These are phyloP conservation scores for Porodaedalea pini DNA, from an alignment of 1,284 basidiomycete species.

Conservation along the genomic window DNA sequence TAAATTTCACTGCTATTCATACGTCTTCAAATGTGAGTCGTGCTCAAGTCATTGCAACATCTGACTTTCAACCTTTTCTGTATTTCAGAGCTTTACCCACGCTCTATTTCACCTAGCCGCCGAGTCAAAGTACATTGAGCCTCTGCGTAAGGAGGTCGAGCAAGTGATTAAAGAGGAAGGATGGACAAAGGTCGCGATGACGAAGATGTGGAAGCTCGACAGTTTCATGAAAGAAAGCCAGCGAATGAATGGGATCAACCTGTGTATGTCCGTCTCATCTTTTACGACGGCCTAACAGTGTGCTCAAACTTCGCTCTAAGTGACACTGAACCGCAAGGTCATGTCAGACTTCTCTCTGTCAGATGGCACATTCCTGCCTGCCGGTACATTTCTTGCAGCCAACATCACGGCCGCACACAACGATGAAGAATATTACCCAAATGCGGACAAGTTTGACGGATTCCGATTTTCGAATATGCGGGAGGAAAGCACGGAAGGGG, in stretches of 20 bases:
- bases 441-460: conserved; percentile 39
- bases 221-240: conserved; percentile 48
- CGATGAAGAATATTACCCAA: conserved; percentile 39
- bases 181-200: conserved; percentile 42
- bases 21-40: conserved; percentile 28
- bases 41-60: conserved; percentile 22
- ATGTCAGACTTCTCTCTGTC: conserved; percentile 37
- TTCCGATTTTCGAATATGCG: conserved; percentile 45
- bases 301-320: not conserved
- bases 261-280: conserved; percentile 20
- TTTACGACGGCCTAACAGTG: too few species aligned
- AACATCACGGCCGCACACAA: conserved; percentile 41
- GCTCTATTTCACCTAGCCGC: conserved; percentile 41
- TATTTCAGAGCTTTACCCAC: conserved; percentile 33
- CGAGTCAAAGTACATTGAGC: conserved; percentile 38
- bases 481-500: conserved; percentile 26
- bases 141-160: conserved; percentile 45
- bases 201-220: conserved; percentile 44
- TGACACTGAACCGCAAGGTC: conserved; percentile 22
- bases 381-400: conserved; percentile 40
- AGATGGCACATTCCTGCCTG: conserved; percentile 42
- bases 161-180: conserved; percentile 35
- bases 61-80: conserved; percentile 23
- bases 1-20: conserved; percentile 34
- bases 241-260: conserved; percentile 32